Base-by-base conservation (phyloP, 2,329 filamentous ascomycete genomes). In the Alternaria novae-zelandiae region DNA sequence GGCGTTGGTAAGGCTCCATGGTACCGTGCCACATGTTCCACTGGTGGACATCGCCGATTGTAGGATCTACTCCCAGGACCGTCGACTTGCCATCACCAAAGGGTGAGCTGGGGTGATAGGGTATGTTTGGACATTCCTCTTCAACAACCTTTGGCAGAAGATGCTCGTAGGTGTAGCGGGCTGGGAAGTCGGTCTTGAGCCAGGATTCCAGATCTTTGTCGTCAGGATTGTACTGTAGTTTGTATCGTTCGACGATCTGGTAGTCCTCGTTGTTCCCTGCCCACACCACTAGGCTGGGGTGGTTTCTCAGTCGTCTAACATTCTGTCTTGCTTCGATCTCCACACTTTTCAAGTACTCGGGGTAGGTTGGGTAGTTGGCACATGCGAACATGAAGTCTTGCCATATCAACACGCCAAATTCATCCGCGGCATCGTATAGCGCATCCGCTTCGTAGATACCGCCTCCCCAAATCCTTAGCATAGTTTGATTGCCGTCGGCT, bases 21-120 rank as follows among this genome's bases (percentile, higher is more conserved):
- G 88, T 90, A n/a, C 94, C 94, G 75, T 97, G 94, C 94, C 94
- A 97, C 11, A 97, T 87, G 74, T 97, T 97, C 94, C 94, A 97
- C 79, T 97, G 94, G 76, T 97, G 95, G 70, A 97, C 89, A 75
- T 97, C 94, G 53, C 94, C 94, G 3, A 94, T 87, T 0, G 91
- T 96, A 1, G 90, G 87, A 77, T 97, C 67, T 8, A 69, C 64
- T 23, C 59, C 63, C 12, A 69, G 26, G 8, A 66, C 65, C 2
- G 61, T 93, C 0, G 85, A 87, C 0, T 91, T 93, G 5, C 93
- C 94, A 59, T 88, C 86, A 47, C 93, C 92, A 86, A 91, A 97
- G 23, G 94, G 95, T 41, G 91, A 94, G 50, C 94, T 94, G 20
- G 90, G 92, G 73, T 96, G 93, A 74, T 89, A 90, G 1, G 90